A percentile compares a stretch with the other conserved stretches of the same genome.
phyloP scores from a whole-genome alignment of 164 flowering plant genomes.

The Cinnamomum micranthum region DNA sequence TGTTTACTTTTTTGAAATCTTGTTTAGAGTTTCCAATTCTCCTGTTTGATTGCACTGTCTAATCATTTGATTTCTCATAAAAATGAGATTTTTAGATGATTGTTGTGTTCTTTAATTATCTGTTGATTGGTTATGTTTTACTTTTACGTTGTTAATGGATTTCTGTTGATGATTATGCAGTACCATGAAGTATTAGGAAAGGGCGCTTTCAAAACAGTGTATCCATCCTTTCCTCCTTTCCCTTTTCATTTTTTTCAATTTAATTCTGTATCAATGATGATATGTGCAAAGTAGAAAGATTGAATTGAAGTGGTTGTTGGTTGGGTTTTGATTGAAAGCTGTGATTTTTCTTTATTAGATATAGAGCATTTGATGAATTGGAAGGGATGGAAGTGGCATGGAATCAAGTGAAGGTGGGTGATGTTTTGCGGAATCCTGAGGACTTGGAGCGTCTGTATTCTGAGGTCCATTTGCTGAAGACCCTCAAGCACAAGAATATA shows the following conservation, averaged over 20 bases:
- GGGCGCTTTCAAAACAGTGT: conserved; percentile 99
- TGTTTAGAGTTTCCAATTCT: not conserved
- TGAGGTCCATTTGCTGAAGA: conserved; percentile 93
- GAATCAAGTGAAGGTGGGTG: conserved; percentile 90
- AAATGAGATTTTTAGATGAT: not conserved
- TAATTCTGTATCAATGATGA: not conserved
- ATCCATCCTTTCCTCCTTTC: conserved; percentile 39
- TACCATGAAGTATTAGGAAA: conserved; percentile 86
- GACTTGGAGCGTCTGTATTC: conserved; percentile 87
- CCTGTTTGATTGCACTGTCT: not conserved
- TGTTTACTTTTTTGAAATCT: not conserved
- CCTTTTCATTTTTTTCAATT: not conserved
- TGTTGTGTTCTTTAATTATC: not conserved
- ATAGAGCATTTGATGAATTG: conserved; percentile 88
- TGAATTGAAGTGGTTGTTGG: not conserved
- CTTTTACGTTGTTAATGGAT: not conserved
- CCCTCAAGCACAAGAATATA: conserved; percentile 92
- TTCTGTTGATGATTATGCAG: conserved; percentile 44
- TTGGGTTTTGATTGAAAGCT: conserved; percentile 28
- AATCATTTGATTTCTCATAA: not conserved
- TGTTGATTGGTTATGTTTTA: not conserved
- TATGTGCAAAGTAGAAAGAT: not conserved
- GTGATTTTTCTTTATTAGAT: conserved; percentile 39
- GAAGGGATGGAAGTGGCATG: conserved; percentile 99
- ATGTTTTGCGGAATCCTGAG: conserved; percentile 58